Percentiles rank a stretch among this genome's conserved stretches.
Conservation (phyloP, 139 green algal species). For the Micromonas pusilla region DNA sequence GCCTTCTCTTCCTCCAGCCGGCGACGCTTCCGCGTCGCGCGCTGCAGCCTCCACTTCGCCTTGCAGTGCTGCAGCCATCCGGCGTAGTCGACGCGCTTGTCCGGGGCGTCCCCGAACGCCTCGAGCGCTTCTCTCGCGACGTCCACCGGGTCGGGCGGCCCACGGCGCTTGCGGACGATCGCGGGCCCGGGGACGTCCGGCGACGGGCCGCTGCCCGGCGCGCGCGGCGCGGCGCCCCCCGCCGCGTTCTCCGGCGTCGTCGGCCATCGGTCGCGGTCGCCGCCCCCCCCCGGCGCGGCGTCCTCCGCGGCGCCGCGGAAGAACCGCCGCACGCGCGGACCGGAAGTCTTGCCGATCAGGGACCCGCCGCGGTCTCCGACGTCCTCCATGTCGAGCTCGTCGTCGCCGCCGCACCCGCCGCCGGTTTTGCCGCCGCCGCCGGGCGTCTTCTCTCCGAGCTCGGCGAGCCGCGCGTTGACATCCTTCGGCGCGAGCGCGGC, state of each 20-base stretch:
- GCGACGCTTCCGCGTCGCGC: conserved; percentile 47
- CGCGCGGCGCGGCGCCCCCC: no score
- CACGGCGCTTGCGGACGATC: not conserved
- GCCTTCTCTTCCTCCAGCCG: conserved; percentile 38
- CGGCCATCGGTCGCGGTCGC: no score
- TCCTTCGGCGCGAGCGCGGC: not conserved
- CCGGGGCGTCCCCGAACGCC: conserved; percentile 27
- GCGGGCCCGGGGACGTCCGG: not conserved
- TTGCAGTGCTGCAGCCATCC: conserved; percentile 78
- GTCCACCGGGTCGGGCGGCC: not conserved
- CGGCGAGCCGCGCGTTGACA: not conserved
- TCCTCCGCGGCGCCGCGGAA: not conserved
- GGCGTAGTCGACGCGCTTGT: conserved; percentile 48
- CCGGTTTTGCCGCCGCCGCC: not conserved
- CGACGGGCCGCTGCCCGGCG: not conserved
- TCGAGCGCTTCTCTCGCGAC: conserved; percentile 5
- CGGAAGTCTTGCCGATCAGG: not conserved
- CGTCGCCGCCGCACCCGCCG: not conserved
- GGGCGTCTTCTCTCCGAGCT: not conserved
- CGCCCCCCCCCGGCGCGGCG: not conserved
- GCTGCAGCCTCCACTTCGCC: conserved; percentile 50
- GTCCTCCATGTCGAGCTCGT: conserved; percentile 40
- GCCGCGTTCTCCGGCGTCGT: not conserved
- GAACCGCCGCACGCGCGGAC: not conserved
- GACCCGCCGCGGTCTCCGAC: not conserved